Percentiles rank a stretch among this genome's conserved stretches.
Evolutionary conservation across 148 eudicot species (phyloP).

Genomic region (Dysphania ambrosioides): DNA sequence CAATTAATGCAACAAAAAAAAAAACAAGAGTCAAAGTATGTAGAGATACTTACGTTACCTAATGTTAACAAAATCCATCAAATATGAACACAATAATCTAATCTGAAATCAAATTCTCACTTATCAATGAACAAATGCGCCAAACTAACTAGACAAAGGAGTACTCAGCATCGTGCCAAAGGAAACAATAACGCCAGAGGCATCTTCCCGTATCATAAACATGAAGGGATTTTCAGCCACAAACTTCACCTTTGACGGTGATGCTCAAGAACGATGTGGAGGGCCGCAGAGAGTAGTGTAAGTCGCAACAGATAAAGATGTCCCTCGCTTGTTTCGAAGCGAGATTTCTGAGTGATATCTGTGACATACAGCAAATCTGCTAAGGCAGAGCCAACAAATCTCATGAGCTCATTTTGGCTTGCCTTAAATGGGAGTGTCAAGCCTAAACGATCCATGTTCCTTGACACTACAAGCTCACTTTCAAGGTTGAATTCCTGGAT

Average conservation of each 20-base stretch:
- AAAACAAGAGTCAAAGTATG: too few species aligned
- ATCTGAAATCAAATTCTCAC: too few species aligned
- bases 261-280: not conserved
- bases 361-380: slow-evolving; percentile 18
- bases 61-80: too few species aligned
- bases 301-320: slow-evolving; percentile 17
- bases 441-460: slow-evolving; percentile 10
- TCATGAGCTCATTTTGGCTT: slow-evolving; percentile 13
- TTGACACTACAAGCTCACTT: slow-evolving; percentile 16
- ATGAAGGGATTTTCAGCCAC: slow-evolving; percentile 21
- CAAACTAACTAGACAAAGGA: too few species aligned
- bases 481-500: slow-evolving; percentile 11
- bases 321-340: slow-evolving; percentile 12
- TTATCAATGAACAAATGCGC: too few species aligned
- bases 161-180: slow-evolving; percentile 20
- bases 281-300: slow-evolving; percentile 25
- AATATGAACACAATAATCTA: too few species aligned
- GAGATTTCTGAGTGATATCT: slow-evolving; percentile 19
- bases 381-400: slow-evolving; percentile 17
- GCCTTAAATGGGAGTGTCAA: slow-evolving; percentile 23
- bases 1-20: too few species aligned
- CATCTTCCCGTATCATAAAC: slow-evolving; percentile 11
- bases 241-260: not conserved
- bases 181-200: slow-evolving; percentile 20
- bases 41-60: too few species aligned